Evolutionary conservation across 192 early-diverging fungal species (phyloP), one percentile per base, ranked within the genome.

Genomic region (Coemansia sp.): DNA sequence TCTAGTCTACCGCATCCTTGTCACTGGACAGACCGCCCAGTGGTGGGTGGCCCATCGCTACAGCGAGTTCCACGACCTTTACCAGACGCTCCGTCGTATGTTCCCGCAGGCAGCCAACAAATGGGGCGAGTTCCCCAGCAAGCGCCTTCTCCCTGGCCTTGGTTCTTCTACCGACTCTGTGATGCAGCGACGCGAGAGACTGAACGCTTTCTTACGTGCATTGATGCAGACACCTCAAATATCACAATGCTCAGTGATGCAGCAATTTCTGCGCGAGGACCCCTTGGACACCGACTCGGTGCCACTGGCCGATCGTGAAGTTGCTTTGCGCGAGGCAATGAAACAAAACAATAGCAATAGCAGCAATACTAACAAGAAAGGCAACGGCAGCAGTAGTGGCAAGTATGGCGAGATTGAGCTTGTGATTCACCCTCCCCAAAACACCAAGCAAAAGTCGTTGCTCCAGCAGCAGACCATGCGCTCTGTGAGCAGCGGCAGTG

Each of bases 121-220:
- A 25, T 80, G 77, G 77, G 69, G 48, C 40, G 72, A 74, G 59
- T 79, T 79, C 34, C 78, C 78, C n/a, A 72, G 70, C 67, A 72
- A 72, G 45, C 68, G 78, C 21, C 73, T 81, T 3, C 67, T 81
- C 20, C 69, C 69, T 2, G 78, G 78, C 7, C 66, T 72, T 43
- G 52, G 73, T 59, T 61, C 59, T 18, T 81, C 78, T 4, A 52
- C 61, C 15, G 78, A 81, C 59, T 72, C 73, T 12, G 78, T 69
- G 6, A 58, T 72, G 70, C 78, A 75, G 68, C 66, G 78, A 0
- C 72, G 73, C 58, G 78, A 81, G 51, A 65, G 69, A 21, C 70
- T 80, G 37, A 80, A 80, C 28, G 26, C 59, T 10, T 80, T 80
- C 60, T 33, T 80, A 40, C 68, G 71, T 2, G 37, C 72, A 4